Evolutionary conservation across 169 alveolate species (phyloP), one percentile per base, ranked within the genome.

Genomic region (Plasmodium coatneyi): DNA sequence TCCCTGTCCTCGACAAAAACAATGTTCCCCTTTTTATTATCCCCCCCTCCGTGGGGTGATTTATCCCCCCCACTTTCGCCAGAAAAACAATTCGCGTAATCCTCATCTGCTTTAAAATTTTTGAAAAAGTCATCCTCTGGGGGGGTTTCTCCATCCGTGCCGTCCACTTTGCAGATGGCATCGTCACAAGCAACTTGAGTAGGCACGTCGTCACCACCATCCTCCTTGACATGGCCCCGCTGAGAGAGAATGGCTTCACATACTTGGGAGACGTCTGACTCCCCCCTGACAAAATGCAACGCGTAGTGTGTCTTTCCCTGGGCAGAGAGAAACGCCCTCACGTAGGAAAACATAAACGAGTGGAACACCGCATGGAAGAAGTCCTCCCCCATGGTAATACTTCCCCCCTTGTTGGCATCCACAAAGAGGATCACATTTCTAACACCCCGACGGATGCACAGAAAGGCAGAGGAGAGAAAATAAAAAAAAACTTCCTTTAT

Each of bases 351-450:
- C 1, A 83, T 4, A 10, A 83, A 83, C 16, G 52, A 71, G 34
- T 22, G 28, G 46, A 83, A 83, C 43, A 83, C 16, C 10, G 46
- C 76, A 14, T 36, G 1, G 76, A 14, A 5, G 43, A 83, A 83
- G 3, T 25, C 19, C 19, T 12, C 9, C 19, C 12, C 5, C 5
- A 19, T 46, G n/a, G n/a, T n/a, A n/a, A 7, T 12, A 3, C 19
- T 12, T 12, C 56, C 2, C 52, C 52, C 14, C 52, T 5, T 5
- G 60, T 7, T 6, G 6, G 1, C 3, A 19, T 74, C 84, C 14
- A 84, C 6, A 84, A 84, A 60, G 4, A 84, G 28, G 28, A 49
- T 72, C 7, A 84, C 41, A 32, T 84, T 71, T 32, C 80, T 84
- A 16, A 72, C 54, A 9, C 79, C 60, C 22, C 60, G 32, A 5